Evolutionary conservation across 1,139 yeast species (phyloP).

Genomic region (Suhomyces atakaporum): DNA sequence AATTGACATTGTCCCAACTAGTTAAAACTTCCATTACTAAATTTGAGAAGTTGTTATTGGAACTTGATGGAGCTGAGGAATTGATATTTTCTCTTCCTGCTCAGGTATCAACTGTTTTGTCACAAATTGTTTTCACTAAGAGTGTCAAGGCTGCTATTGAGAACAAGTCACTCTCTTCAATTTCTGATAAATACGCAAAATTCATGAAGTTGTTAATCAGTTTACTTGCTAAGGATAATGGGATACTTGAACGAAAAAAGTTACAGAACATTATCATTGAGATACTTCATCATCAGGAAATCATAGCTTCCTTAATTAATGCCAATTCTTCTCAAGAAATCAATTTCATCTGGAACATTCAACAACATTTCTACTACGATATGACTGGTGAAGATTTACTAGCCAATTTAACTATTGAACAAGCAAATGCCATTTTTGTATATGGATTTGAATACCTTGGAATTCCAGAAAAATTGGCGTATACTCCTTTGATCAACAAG

Average conservation of each 20-base stretch:
- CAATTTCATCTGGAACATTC: constrained; percentile 50
- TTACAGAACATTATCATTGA: constrained; percentile 67
- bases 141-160: constrained; percentile 34
- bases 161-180: constrained; percentile 1
- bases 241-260: constrained; percentile 44
- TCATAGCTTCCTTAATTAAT: constrained; percentile 28
- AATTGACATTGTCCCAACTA: constrained; percentile 45
- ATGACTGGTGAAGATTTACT: constrained; percentile 23
- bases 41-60: constrained; percentile 16
- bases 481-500: constrained; percentile 70
- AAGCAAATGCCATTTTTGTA: constrained; percentile 50
- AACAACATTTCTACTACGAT: constrained; percentile 53
- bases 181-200: constrained; percentile 6
- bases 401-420: constrained; percentile 48
- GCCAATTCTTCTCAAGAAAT: constrained; percentile 18
- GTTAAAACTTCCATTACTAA: constrained; percentile 13
- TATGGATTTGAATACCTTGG: constrained; percentile 91
- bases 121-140: constrained; percentile 62
- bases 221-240: constrained; percentile 24
- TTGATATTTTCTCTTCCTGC: constrained; percentile 42
- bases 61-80: constrained; percentile 5
- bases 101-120: constrained; percentile 59
- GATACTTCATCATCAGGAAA: constrained; percentile 59
- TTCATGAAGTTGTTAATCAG: constrained; percentile 19
- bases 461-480: constrained; percentile 68